These are phyloP conservation scores for Tremellales sp. DNA, from an alignment of 1,284 basidiomycete species.

Conservation along the genomic window DNA sequence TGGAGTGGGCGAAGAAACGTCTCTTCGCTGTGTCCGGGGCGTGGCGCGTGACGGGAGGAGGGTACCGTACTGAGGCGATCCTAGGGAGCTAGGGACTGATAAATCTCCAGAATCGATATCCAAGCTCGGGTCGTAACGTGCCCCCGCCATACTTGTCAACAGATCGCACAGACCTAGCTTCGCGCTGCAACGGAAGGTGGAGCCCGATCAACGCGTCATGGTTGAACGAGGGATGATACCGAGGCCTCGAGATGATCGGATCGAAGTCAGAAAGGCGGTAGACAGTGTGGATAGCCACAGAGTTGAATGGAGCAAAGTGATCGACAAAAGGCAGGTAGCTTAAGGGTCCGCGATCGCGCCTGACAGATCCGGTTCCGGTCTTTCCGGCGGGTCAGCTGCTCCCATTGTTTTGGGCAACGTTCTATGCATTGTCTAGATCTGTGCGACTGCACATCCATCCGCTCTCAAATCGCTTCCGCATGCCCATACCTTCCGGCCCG, in stretches of 20 bases:
- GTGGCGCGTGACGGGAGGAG: not conserved
- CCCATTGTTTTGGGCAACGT: not conserved
- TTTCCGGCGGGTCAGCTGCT: not conserved
- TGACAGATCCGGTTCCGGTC: not conserved
- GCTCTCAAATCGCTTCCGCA: conserved; percentile 80
- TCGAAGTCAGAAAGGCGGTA: not conserved
- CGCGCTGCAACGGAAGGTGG: not conserved
- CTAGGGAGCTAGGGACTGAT: not conserved
- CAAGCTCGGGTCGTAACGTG: not conserved
- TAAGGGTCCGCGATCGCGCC: too few species aligned
- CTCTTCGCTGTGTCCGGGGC: too few species aligned
- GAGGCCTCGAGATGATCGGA: not conserved
- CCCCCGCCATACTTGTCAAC: not conserved
- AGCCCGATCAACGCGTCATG: not conserved
- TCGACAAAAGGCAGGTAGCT: not conserved
- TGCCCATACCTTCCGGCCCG: conserved; percentile 69
- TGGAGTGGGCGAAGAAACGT: too few species aligned
- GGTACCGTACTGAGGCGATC: not conserved
- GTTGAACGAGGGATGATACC: not conserved
- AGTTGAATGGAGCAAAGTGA: not conserved
- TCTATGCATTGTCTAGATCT: conserved; percentile 56
- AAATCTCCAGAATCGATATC: not conserved
- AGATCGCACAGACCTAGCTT: not conserved
- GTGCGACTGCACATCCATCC: conserved; percentile 83
- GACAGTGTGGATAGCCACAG: not conserved